Base-by-base conservation (phyloP, 345 rosid species). In the Cardamine occulta region DNA sequence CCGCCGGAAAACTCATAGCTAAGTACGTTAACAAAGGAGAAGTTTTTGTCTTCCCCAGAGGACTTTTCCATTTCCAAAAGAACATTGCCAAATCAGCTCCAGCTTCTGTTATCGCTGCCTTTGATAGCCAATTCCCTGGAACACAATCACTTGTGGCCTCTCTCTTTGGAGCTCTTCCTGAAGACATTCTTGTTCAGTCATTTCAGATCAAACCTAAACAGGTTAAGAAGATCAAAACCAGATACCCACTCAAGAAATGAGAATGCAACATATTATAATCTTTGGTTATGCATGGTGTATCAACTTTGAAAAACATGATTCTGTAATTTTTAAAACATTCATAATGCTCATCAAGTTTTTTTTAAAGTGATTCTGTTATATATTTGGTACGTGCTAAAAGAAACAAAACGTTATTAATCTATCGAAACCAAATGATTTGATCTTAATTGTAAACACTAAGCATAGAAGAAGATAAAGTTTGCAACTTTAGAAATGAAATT, bases 101-200 rank as follows among this genome's bases (percentile, higher is more conserved):
- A 1, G 89, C 91, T 0, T 64, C 89, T 2, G 88, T 84, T 4
- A 34, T 88, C 3, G 63, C 89, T 1, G 87, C 84, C 14, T 88
- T 86, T 60, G 84, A 88, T 60, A 86, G 89, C 72, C 91, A 88
- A 69, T 39, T 88, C 15, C 89, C 89, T 0, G 89, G 88, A 24
- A 86, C 88, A 62, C 88, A 86, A 44, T 76, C 84, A 15, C 59
- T 86, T 13, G 82, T 80, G 4, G 63, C 75, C 3, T 49, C 91
- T 18, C 79, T 84, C 57, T 86, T 88, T 23, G 84, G 81, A 1
- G 73, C 88, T 61, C 83, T 88, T 61, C 89, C 89, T 0, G 82
- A 82, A 1, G 15, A 84, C 11, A 80, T 88, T 8, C 75, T 86
- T 44, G 56, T 63, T 8, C 73, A 61, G 62, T 72, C 88, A 1